Evolutionary conservation across 192 early-diverging fungal genomes (phyloP).

Genomic region (Podila minutissima): DNA sequence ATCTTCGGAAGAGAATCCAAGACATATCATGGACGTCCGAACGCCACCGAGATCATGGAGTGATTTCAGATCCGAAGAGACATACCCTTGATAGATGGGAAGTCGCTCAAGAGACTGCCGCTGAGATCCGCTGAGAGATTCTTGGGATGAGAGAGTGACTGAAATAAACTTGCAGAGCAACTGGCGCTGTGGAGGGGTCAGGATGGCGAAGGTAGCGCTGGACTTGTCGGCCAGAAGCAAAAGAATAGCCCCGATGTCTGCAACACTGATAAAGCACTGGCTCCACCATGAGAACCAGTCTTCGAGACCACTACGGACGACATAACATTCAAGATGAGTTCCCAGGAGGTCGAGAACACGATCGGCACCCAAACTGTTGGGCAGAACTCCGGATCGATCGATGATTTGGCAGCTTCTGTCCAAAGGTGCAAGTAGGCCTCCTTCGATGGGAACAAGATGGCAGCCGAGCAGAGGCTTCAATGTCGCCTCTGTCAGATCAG

Average conservation of each 20-base stretch:
- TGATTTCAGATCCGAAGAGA: background rate
- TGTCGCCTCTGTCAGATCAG: background rate
- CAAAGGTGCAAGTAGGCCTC: constrained; percentile 4
- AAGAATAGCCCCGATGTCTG: no score
- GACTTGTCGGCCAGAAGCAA: no score
- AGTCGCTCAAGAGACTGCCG: background rate
- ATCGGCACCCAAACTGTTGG: background rate
- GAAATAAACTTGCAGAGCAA: no score
- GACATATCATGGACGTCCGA: background rate
- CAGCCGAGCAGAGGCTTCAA: background rate
- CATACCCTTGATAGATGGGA: constrained; percentile 12
- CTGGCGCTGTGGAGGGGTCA: no score
- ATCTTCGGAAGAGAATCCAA: background rate
- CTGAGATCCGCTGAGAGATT: no score
- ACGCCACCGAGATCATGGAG: background rate
- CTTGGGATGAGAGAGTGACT: no score
- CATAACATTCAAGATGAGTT: background rate
- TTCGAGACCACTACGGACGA: no score
- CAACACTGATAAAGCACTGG: no score
- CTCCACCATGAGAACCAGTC: no score
- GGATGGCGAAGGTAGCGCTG: no score
- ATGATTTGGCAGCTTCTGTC: background rate
- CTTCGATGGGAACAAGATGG: constrained; percentile 13
- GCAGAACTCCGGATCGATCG: background rate
- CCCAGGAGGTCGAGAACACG: background rate